These are phyloP conservation scores for Dipodascus geniculatus DNA, from an alignment of 805 yeast genomes.

Conservation along the genomic window DNA sequence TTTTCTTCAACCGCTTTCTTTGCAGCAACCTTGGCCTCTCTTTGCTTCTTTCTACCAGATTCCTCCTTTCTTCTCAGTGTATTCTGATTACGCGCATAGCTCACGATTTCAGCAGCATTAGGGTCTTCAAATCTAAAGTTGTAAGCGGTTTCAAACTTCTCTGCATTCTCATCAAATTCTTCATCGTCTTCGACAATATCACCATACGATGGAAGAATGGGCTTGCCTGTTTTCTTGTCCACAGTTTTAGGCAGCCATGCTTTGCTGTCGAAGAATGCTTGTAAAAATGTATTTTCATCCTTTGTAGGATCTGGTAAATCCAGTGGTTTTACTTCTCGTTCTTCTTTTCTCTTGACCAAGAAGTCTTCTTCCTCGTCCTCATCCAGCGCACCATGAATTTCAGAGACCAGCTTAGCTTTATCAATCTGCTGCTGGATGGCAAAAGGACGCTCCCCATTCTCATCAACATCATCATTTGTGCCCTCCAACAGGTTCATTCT, in stretches of 20 bases:
- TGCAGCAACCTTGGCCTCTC: conserved; percentile 56
- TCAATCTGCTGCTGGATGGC: conserved; percentile 68
- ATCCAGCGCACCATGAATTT: conserved; percentile 49
- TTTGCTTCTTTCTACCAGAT: conserved; percentile 65
- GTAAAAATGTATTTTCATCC: conserved; percentile 60
- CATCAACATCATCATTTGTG: conserved; percentile 40
- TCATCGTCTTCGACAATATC: conserved; percentile 50
- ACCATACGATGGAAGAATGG: conserved; percentile 20
- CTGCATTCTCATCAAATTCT: conserved; percentile 87
- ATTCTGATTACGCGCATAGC: conserved; percentile 88
- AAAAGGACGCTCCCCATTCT: conserved; percentile 52
- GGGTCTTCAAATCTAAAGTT: conserved; percentile 94
- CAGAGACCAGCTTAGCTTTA: conserved; percentile 57
- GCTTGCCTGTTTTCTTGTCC: conserved; percentile 43
- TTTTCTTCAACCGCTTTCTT: conserved; percentile 40
- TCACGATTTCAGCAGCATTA: conserved; percentile 76
- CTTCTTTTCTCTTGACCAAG: conserved; percentile 34
- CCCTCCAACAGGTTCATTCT: conserved; percentile 71
- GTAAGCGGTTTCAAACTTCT: conserved; percentile 81
- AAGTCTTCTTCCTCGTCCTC: conserved; percentile 32
- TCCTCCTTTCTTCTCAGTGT: conserved; percentile 75
- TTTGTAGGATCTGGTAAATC: conserved; percentile 54
- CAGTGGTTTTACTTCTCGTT: conserved; percentile 37
- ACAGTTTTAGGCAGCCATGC: conserved; percentile 82
- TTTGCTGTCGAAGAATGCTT: conserved; percentile 57